Percentiles rank a stretch among this genome's conserved stretches.
Evolutionary conservation across 2,329 filamentous ascomycete genomes (phyloP).

Genomic region (Arthrobotrys conoides): DNA sequence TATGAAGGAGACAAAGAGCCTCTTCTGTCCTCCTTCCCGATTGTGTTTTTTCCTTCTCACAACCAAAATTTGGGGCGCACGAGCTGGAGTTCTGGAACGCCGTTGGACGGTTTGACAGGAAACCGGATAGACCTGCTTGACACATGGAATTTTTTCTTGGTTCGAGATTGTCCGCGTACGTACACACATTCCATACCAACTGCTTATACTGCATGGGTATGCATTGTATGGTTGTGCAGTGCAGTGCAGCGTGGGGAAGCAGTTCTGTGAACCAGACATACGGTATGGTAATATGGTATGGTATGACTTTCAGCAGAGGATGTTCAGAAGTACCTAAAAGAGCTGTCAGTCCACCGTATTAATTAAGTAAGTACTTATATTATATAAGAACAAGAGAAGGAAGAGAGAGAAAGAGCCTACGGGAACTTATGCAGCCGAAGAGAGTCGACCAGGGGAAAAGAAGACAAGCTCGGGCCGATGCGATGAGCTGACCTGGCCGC

Average conservation of each 20-base stretch:
- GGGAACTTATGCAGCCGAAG: conserved; percentile 25
- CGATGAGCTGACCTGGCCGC: background rate
- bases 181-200: background rate
- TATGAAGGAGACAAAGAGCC: background rate
- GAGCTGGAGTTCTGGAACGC: conserved; percentile 30
- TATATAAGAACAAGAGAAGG: background rate
- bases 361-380: too few species aligned
- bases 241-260: background rate
- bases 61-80: conserved; percentile 5
- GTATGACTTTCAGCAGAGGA: background rate
- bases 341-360: background rate
- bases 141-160: background rate
- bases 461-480: conserved; percentile 8
- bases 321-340: background rate
- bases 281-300: background rate
- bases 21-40: conserved; percentile 8
- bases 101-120: background rate
- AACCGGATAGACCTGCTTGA: conserved; percentile 9
- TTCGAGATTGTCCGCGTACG: conserved; percentile 1
- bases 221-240: background rate
- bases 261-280: too few species aligned
- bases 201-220: background rate
- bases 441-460: too few species aligned
- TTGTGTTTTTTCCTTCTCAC: conserved; percentile 8
- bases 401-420: background rate